A percentile compares a stretch with the other conserved stretches of the same genome.
phyloP scores from a whole-genome alignment of 129 eudicot genomes.

The Pulicaria dysenterica region DNA sequence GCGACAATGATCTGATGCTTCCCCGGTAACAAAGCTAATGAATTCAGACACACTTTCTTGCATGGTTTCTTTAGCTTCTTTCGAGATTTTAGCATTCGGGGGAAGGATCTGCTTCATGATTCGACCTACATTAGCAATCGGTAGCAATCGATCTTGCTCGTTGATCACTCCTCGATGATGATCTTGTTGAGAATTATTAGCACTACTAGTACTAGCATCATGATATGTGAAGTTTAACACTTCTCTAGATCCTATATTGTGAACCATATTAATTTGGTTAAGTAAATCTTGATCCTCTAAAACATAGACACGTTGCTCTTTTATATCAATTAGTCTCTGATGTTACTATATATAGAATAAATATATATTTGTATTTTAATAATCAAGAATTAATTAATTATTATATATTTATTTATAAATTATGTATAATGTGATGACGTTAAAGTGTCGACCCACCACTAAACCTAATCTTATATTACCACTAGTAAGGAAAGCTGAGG shows the following conservation, averaged over 20 bases:
- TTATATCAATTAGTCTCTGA: slow-evolving; percentile 32
- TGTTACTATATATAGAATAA: background rate
- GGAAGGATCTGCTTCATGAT: slow-evolving; percentile 90
- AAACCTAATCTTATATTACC: slow-evolving; percentile 21
- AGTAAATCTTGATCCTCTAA: slow-evolving; percentile 51
- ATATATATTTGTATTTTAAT: background rate
- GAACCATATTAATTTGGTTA: slow-evolving; percentile 43
- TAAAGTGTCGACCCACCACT: slow-evolving; percentile 25
- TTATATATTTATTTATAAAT: background rate
- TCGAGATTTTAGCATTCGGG: slow-evolving; percentile 76
- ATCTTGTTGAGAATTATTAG: slow-evolving; percentile 32
- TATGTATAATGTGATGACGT: slow-evolving; percentile 3
- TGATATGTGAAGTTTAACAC: slow-evolving; percentile 29
- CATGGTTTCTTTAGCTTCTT: slow-evolving; percentile 93
- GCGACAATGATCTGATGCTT: slow-evolving; percentile 84
- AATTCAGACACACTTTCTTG: slow-evolving; percentile 95
- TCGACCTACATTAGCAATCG: slow-evolving; percentile 87
- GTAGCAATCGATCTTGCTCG: slow-evolving; percentile 75
- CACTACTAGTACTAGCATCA: slow-evolving; percentile 27
- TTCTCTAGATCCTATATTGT: slow-evolving; percentile 43
- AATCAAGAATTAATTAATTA: background rate
- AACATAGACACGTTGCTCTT: slow-evolving; percentile 66
- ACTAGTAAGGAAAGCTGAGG: background rate
- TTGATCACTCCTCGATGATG: slow-evolving; percentile 30
- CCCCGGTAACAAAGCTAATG: slow-evolving; percentile 88